Percentiles rank a stretch among this genome's conserved stretches.
Evolutionary conservation across 129 eudicot genomes (phyloP).

Genomic region (Chrysanthemum lavandulifolium): DNA sequence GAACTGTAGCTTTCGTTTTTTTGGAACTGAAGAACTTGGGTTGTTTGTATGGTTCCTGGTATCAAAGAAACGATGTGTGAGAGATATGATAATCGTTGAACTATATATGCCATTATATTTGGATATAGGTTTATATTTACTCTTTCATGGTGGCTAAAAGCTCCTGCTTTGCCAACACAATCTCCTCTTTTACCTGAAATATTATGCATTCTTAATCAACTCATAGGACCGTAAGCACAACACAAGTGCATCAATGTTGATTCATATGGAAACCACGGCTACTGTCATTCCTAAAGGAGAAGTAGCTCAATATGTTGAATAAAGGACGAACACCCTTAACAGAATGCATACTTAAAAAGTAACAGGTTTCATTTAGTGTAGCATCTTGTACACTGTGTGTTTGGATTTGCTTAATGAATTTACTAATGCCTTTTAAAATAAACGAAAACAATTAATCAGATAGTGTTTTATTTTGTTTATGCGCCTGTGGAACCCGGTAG

Average conservation of each 20-base stretch:
- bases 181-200: conserved; percentile 30
- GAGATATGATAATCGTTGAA: conserved; percentile 3
- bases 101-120: background rate
- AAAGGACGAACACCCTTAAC: too few species aligned
- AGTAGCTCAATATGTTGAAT: too few species aligned
- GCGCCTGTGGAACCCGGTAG: too few species aligned
- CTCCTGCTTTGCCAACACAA: conserved; percentile 26
- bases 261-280: background rate
- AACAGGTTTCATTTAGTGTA: too few species aligned
- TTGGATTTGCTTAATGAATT: too few species aligned
- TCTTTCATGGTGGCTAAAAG: conserved; percentile 21
- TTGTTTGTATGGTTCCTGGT: conserved; percentile 35
- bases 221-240: background rate
- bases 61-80: conserved; percentile 16
- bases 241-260: background rate
- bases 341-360: too few species aligned
- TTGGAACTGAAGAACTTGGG: conserved; percentile 24
- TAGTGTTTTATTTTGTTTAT: too few species aligned
- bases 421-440: too few species aligned
- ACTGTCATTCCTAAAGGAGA: background rate
- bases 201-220: conserved; percentile 3
- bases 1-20: conserved; percentile 39
- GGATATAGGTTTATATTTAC: conserved; percentile 25
- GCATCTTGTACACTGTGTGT: too few species aligned
- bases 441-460: too few species aligned